Evolutionary conservation across 805 yeast genomes (phyloP), one percentile per base, ranked within the genome.

Genomic region (Clavispora santaluciae): DNA sequence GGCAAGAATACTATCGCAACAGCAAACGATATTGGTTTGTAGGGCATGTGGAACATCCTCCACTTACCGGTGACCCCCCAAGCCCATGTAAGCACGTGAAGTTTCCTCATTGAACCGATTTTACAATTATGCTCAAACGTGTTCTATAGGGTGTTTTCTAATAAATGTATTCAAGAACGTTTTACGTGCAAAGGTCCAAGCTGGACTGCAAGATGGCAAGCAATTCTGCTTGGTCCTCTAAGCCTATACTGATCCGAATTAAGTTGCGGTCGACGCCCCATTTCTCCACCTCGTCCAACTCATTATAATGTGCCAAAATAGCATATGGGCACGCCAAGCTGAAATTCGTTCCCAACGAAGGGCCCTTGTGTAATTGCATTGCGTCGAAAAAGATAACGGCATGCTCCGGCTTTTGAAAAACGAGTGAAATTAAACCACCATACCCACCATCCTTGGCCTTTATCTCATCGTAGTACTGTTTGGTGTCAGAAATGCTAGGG

Each of bases 311-410:
- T 3, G 95, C 95, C 44, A 90, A 69, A 35, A 90, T 76, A 6
- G 95, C 75, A 62, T 90, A 90, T 7, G 97, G 96, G 58, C 95
- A 89, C 5, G 89, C 89, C 51, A 89, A 68, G 0, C 95, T 83
- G 66, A 87, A 86, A 63, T 86, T 89, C 0, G 96, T 87, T 10
- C 96, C 96, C 50, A 89, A 72, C 12, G 93, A 83, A 3, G 96
- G 96, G 2, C 96, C 96, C 64, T 90, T 90, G 45, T 87, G 84
- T 46, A 85, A 63, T 36, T 73, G 67, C 26, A 80, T 74, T 6
- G 77, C 70, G 61, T 90, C 80, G 66, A 84, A 90, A 60, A 89
- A 90, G n/a, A 66, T 66, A 28, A 73, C 71, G 0, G 95, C 95
- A 49, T 76, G 79, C 16, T 69, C 66, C 8, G 82, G 78, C 5